Evolutionary conservation across 768 basidiomycete species (phyloP).

Genomic region (Tricholomella constricta): DNA sequence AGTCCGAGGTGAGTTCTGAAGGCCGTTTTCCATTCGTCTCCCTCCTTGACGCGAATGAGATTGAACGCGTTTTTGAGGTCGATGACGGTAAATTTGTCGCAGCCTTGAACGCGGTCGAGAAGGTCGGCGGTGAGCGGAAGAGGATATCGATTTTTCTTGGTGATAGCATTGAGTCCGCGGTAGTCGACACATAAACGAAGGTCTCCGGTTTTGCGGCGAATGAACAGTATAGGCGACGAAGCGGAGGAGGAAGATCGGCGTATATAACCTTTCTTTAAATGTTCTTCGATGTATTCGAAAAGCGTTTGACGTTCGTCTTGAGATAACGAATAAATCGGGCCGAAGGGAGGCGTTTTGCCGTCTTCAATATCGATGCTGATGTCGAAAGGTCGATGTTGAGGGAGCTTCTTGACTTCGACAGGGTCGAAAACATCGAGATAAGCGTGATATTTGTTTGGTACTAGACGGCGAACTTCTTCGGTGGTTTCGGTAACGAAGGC

Average conservation of each 20-base stretch:
- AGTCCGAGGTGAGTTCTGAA: slow-evolving; percentile 39
- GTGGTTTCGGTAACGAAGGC: no score
- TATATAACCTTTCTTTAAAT: no score
- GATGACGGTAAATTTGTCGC: slow-evolving; percentile 31
- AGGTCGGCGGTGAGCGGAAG: slow-evolving; percentile 33
- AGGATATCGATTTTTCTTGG: slow-evolving; percentile 29
- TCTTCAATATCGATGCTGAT: background rate
- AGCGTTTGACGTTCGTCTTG: no score
- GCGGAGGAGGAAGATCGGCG: slow-evolving; percentile 25
- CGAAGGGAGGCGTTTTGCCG: no score
- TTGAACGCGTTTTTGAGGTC: slow-evolving; percentile 42
- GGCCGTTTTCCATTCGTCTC: slow-evolving; percentile 46
- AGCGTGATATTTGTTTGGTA: no score
- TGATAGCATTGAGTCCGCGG: slow-evolving; percentile 32
- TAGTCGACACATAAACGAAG: slow-evolving; percentile 32
- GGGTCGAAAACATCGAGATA: no score
- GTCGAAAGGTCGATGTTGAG: no score
- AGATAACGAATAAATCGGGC: no score
- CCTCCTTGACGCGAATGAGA: slow-evolving; percentile 36
- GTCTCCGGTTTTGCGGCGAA: slow-evolving; percentile 17
- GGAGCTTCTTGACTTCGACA: no score
- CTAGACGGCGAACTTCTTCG: no score
- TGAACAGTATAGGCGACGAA: no score
- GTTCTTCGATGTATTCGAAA: no score
- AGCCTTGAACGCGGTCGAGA: slow-evolving; percentile 28